Percentiles rank a stretch among this genome's conserved stretches.
Conservation (phyloP, 108 stramenopile genomes). For the Cyclotella sp. region DNA sequence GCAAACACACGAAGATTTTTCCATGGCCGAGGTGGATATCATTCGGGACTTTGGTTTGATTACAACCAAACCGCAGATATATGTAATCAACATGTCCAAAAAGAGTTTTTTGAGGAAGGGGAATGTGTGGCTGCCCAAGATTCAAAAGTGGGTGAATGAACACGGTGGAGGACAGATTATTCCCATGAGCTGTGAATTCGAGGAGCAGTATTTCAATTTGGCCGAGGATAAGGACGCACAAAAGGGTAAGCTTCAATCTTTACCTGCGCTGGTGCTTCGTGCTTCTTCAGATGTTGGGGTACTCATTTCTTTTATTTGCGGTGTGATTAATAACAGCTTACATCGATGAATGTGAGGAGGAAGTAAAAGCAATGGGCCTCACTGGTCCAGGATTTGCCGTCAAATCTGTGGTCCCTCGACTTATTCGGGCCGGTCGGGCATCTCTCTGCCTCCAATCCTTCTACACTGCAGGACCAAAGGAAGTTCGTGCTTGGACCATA, state of each 20-base stretch:
- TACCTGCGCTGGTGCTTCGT: background rate
- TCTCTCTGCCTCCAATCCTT: slow-evolving; percentile 93
- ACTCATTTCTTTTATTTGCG: slow-evolving; percentile 12
- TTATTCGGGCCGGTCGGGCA: slow-evolving; percentile 96
- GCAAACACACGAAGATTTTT: slow-evolving; percentile 81
- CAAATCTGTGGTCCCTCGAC: slow-evolving; percentile 92
- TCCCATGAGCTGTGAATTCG: slow-evolving; percentile 98
- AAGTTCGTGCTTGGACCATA: slow-evolving; percentile 99
- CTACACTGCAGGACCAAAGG: slow-evolving; percentile 99
- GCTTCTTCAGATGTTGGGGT: background rate
- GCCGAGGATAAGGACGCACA: slow-evolving; percentile 74
- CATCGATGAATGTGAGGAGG: slow-evolving; percentile 80
- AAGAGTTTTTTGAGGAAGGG: slow-evolving; percentile 97
- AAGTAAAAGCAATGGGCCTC: slow-evolving; percentile 84
- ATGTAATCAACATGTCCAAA: slow-evolving; percentile 95
- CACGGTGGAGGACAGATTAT: slow-evolving; percentile 98
- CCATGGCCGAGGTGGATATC: slow-evolving; percentile 84
- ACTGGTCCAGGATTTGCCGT: slow-evolving; percentile 88
- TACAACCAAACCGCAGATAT: slow-evolving; percentile 99
- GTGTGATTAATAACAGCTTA: slow-evolving; percentile 55
- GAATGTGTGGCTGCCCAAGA: slow-evolving; percentile 95
- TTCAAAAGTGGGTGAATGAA: slow-evolving; percentile 92
- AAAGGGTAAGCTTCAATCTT: slow-evolving; percentile 56
- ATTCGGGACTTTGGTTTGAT: slow-evolving; percentile 92
- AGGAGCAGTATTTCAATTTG: slow-evolving; percentile 88